Conservation (phyloP, 306 rosid species). For the Ormosia semicastrata region DNA sequence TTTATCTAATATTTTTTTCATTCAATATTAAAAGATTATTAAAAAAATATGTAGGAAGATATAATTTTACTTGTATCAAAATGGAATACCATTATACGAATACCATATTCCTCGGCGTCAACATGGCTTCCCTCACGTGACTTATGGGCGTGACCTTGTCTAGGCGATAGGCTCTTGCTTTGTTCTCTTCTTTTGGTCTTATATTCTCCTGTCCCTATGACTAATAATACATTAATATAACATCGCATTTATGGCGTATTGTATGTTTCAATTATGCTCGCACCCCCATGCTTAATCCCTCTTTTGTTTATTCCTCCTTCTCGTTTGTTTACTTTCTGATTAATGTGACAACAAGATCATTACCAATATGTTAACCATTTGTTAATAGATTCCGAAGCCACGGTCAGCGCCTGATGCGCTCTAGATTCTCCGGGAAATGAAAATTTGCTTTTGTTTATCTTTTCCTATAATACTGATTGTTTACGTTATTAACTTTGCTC, state of each 20-base stretch:
- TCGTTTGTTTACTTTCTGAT: conserved; percentile 26
- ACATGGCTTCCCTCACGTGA: conserved; percentile 78
- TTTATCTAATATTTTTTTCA: too few relatives aligned
- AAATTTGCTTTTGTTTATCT: conserved; percentile 32
- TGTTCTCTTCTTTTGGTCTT: conserved; percentile 40
- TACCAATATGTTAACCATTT: conserved; percentile 35
- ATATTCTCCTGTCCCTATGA: neutral
- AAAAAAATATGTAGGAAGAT: too few relatives aligned
- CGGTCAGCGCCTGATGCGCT: conserved; percentile 99
- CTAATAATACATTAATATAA: neutral
- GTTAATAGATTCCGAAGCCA: conserved; percentile 64
- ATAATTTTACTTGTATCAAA: too few relatives aligned
- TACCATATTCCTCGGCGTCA: conserved; percentile 79
- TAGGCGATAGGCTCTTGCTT: conserved; percentile 34
- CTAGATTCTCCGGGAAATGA: conserved; percentile 95
- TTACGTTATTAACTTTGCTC: neutral
- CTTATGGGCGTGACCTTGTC: conserved; percentile 59
- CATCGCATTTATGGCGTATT: conserved; percentile 35
- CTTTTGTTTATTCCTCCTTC: conserved; percentile 3
- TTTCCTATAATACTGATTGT: neutral
- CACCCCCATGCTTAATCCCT: conserved; percentile 35
- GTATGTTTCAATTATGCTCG: conserved; percentile 42
- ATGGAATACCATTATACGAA: neutral
- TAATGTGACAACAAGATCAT: conserved; percentile 52
- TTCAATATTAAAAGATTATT: too few relatives aligned